Conservation (phyloP, 1,284 basidiomycete species). For the Sanghuangporus baumii region DNA sequence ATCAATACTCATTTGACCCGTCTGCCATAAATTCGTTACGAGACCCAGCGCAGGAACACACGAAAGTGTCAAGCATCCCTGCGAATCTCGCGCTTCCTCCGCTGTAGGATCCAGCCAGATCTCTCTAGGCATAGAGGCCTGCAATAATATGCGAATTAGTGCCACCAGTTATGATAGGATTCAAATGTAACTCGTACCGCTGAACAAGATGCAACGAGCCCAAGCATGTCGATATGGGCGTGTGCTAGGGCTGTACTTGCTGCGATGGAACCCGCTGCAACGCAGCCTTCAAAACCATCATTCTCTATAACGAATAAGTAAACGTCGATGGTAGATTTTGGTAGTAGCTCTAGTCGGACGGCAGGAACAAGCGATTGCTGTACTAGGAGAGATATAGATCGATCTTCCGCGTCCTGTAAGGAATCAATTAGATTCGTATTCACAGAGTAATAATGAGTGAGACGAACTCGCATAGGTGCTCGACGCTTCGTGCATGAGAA, state of each 20-base stretch:
- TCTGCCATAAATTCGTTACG: constrained; percentile 78
- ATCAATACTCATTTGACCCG: constrained; percentile 52
- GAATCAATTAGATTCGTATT: neutral
- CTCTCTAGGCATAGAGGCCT: constrained; percentile 26
- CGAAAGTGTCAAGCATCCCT: constrained; percentile 66
- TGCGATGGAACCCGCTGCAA: constrained; percentile 81
- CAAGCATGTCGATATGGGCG: constrained; percentile 84
- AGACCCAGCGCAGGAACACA: constrained; percentile 90
- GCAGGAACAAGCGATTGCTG: constrained; percentile 85
- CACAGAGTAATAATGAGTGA: constrained; percentile 10
- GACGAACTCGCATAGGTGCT: constrained; percentile 80
- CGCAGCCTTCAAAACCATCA: constrained; percentile 80
- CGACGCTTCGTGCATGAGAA: constrained; percentile 78
- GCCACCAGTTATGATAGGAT: neutral
- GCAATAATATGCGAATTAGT: neutral
- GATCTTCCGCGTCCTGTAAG: constrained; percentile 86
- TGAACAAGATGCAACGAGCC: constrained; percentile 74
- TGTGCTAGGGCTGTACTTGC: constrained; percentile 87
- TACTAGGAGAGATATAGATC: constrained; percentile 76
- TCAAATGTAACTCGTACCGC: constrained; percentile 42
- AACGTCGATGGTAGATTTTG: constrained; percentile 92
- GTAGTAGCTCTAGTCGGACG: constrained; percentile 83
- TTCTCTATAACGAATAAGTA: constrained; percentile 90
- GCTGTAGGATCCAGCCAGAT: constrained; percentile 78
- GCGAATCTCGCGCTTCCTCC: constrained; percentile 52